Evolutionary conservation across 2,329 filamentous ascomycete species (phyloP).

Genomic region (Xylariaceae sp.): DNA sequence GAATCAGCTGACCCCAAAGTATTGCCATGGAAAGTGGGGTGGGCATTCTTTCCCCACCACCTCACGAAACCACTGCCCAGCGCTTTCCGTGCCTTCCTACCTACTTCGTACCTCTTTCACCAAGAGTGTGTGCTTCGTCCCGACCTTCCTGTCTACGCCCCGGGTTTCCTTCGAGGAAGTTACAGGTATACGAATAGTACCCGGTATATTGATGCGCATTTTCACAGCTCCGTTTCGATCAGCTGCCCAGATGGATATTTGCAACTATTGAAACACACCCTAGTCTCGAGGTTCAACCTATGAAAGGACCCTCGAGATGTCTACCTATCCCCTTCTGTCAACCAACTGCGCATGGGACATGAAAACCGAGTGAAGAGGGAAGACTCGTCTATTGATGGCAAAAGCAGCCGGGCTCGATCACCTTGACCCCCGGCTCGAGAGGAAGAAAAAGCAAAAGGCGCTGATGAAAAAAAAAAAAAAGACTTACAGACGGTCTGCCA

Average conservation of each 20-base stretch:
- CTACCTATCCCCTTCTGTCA: not conserved
- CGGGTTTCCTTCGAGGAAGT: too few species aligned
- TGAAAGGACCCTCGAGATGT: not conserved
- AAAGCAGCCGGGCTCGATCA: not conserved
- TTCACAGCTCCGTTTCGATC: not conserved
- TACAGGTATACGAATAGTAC: not conserved
- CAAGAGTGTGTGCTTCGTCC: too few species aligned
- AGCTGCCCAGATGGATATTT: not conserved
- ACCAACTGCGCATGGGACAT: not conserved
- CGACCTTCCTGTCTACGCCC: too few species aligned
- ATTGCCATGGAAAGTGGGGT: constrained; percentile 6
- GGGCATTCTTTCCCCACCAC: not conserved
- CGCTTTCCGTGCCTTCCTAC: not conserved
- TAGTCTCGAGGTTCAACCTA: not conserved
- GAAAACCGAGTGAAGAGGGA: not conserved
- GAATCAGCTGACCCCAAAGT: constrained; percentile 19
- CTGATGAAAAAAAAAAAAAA: not conserved
- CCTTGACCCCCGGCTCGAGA: not conserved
- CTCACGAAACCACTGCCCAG: not conserved
- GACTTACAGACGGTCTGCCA: constrained; percentile 6
- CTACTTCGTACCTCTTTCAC: not conserved
- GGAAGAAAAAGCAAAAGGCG: not conserved
- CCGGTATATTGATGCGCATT: too few species aligned
- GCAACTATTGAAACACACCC: not conserved
- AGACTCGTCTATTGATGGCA: not conserved